Conservation (phyloP, 441 rosid genomes). For the Brassica balearica region DNA sequence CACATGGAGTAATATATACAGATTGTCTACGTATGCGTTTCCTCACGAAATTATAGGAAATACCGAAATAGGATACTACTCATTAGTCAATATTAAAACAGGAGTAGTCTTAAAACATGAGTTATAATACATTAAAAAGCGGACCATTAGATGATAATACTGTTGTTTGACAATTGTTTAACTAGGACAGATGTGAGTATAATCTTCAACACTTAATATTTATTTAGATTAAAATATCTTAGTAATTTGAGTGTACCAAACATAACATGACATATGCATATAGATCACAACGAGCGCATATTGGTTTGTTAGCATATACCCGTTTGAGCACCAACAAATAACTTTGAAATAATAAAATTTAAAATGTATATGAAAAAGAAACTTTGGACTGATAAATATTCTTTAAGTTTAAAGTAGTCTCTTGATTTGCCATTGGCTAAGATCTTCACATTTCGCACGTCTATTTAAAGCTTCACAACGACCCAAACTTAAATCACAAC, state of each 20-base stretch:
- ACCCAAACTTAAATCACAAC: conserved; percentile 34
- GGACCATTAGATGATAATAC: conserved; percentile 28
- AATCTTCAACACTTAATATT: conserved; percentile 7
- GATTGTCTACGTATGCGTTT: conserved; percentile 2
- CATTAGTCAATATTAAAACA: background rate
- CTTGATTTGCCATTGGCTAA: conserved; percentile 30
- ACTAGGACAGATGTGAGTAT: conserved; percentile 25
- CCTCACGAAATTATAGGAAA: background rate
- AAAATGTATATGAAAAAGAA: background rate
- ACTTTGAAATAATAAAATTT: background rate
- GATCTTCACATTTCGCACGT: conserved; percentile 7
- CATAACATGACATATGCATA: conserved; percentile 32
- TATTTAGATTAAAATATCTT: conserved; percentile 1
- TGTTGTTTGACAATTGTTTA: background rate
- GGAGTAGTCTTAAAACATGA: too few relatives aligned
- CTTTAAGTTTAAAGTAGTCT: conserved; percentile 6
- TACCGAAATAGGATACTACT: background rate
- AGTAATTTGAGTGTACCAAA: conserved; percentile 30
- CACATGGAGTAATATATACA: background rate
- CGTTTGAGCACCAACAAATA: conserved; percentile 29
- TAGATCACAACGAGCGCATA: conserved; percentile 33
- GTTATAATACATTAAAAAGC: conserved; percentile 12
- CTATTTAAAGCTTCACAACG: conserved; percentile 37
- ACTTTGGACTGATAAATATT: background rate
- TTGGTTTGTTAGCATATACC: conserved; percentile 34